phyloP scores from a whole-genome alignment of 129 eudicot species.

The Oenanthe sinensis region DNA sequence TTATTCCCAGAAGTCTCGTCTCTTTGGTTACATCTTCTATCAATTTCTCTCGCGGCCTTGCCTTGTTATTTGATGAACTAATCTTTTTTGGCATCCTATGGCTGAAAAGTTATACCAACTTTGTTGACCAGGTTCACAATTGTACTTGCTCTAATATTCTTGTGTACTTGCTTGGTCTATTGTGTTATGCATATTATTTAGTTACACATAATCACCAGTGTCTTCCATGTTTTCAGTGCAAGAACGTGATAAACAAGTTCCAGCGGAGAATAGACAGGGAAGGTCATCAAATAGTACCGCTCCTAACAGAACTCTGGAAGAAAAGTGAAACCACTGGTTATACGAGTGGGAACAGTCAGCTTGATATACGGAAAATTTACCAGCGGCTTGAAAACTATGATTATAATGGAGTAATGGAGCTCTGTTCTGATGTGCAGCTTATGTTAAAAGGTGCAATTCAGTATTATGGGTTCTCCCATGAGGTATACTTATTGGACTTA shows the following conservation, averaged over 20 bases:
- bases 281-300: conserved; percentile 76
- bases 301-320: conserved; percentile 82
- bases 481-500: conserved; percentile 41
- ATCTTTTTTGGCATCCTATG: neutral
- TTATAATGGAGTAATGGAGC: conserved; percentile 66
- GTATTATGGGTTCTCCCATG: conserved; percentile 56
- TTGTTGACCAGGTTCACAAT: neutral
- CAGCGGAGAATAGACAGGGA: conserved; percentile 73
- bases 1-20: neutral
- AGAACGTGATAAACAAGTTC: conserved; percentile 66
- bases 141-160: neutral
- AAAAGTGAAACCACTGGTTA: conserved; percentile 44
- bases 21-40: neutral
- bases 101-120: neutral
- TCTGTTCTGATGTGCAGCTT: conserved; percentile 69
- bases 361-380: conserved; percentile 61
- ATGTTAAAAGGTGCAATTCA: conserved; percentile 75
- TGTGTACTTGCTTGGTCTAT: neutral
- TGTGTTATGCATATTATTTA: neutral
- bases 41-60: neutral
- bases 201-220: neutral
- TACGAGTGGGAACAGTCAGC: conserved; percentile 36
- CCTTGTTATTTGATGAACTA: neutral
- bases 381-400: conserved; percentile 52
- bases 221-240: conserved; percentile 54